Percentiles rank a stretch among this genome's conserved stretches.
Conservation (phyloP, 148 eudicot species). For the Amaranthus palmeri region DNA sequence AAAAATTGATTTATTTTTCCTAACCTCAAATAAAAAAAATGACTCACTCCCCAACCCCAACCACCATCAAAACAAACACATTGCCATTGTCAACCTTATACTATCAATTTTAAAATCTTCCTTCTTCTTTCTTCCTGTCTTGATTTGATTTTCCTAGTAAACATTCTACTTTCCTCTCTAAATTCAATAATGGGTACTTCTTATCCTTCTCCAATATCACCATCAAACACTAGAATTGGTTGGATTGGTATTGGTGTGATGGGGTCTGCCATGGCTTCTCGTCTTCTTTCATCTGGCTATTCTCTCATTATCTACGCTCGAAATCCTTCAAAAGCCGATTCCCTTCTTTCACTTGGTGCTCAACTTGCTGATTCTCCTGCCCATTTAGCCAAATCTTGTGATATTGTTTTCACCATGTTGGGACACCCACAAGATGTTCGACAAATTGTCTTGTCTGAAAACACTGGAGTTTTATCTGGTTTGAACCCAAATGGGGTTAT, state of each 20-base stretch:
- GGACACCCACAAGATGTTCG: conserved; percentile 89
- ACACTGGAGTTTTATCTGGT: conserved; percentile 33
- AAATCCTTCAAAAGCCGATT: conserved; percentile 50
- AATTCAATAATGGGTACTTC: conserved; percentile 27
- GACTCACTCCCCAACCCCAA: too few species aligned
- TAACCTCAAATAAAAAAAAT: too few species aligned
- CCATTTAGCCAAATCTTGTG: conserved; percentile 34
- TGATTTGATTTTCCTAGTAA: too few species aligned
- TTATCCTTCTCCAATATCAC: conserved; percentile 49
- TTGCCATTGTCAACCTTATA: too few species aligned
- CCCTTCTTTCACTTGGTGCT: conserved; percentile 66
- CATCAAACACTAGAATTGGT: conserved; percentile 51
- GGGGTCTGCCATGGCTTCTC: conserved; percentile 84
- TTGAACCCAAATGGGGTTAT: conserved; percentile 44
- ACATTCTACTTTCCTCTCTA: too few species aligned
- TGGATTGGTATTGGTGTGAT: conserved; percentile 91
- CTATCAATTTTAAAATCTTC: too few species aligned
- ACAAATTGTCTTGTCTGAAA: conserved; percentile 39
- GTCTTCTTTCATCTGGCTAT: conserved; percentile 73
- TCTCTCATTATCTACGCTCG: conserved; percentile 67
- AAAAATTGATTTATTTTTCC: too few species aligned
- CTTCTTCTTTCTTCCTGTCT: too few species aligned
- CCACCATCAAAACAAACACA: too few species aligned
- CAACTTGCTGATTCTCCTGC: conserved; percentile 43
- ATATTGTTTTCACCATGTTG: conserved; percentile 80